Base-by-base conservation (phyloP, 73 alveolate species). In the Tetrahymena thermophila region DNA sequence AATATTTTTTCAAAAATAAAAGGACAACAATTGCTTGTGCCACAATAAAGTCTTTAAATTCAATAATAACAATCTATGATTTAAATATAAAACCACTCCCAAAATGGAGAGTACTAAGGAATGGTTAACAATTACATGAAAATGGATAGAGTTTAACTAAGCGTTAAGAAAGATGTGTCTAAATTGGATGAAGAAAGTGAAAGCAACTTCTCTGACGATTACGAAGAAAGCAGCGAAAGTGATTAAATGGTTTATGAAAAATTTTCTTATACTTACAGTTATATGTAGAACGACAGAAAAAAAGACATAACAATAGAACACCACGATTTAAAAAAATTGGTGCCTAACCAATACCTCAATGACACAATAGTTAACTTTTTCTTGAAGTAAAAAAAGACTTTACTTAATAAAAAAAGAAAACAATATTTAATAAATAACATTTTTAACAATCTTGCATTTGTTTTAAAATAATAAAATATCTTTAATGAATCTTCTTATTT, bases 351-450 rank as follows among this genome's bases (percentile, higher is more conserved):
- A 56, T 95, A 95, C 93, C 94, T 95, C 94, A 95, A 95, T 44
- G 97, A 95, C 94, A 93, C 95, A 35, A 95, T 95, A 19, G 94
- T 95, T 35, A 95, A 95, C 94, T 95, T 95, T 38, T 95, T 85
- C 44, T 55, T 95, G 15, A 95, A 95, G 94, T 85, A 71, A 71
- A n/a, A 71, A 71, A 71, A 7, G 37, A n/a, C 85, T 40, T 40
- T 40, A 40, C 15, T n/a, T n/a, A n/a, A n/a, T n/a, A n/a, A n/a
- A n/a, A 40, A 40, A 40, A 40, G 10, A 3, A 40, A 40, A 40
- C 44, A 40, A 40, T 8, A 42, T 42, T 42, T 42, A 19, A 19
- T 21, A 14, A 19, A 50, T 50, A 5, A 15, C 23, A 50, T 50
- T 50, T 50, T 50, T 19, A 50, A 50, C 10, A 50, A 50, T 50